Evolutionary conservation across 208 protist species (phyloP), one percentile per base, ranked within the genome.

Genomic region (Crithidia mellificae): DNA sequence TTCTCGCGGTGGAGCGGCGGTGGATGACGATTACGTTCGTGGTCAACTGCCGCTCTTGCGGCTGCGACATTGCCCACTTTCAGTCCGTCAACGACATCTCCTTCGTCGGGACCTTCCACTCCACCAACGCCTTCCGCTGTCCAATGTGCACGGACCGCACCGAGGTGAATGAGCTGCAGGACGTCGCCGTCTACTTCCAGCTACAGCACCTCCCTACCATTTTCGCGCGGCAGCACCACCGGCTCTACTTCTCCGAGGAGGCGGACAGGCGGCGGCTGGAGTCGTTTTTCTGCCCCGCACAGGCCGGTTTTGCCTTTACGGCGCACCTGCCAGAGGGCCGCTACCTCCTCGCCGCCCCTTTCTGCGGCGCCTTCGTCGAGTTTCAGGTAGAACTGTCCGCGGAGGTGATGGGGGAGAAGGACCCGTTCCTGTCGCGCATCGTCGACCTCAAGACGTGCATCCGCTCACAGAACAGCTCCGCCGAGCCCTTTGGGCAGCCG

Each of bases 111-210:
- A 87, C 85, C 15, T 94, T 84, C 66, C 82, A 89, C 73, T 52
- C 44, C 57, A 76, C 78, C 22, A 94, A 94, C 71, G 71, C 76
- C 12, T 80, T 86, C 51, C 74, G 74, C 25, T 94, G 89, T 53
- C 89, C 89, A 15, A 85, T 92, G 71, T 94, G 89, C 57, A 89
- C 89, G 0, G 86, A 92, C 36, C 62, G 72, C 20, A 90, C 73
- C 0, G 82, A 90, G 62, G 74, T 90, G 5, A 81, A 74, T 9
- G 62, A 74, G 25, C 67, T 92, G 24, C n/a, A 59, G 27, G 34
- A 87, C 46, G 83, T 92, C 12, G 63, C 61, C 11, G 89, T 94
- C 15, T 94, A 84, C 65, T 94, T 94, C 75, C 76, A 84, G 34
- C 67, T 89, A 19, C 55, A 69, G 24, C 47, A 49, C 22, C 76